Evolutionary conservation across 2,329 filamentous ascomycete species (phyloP).

Genomic region (Diaporthe capsici): DNA sequence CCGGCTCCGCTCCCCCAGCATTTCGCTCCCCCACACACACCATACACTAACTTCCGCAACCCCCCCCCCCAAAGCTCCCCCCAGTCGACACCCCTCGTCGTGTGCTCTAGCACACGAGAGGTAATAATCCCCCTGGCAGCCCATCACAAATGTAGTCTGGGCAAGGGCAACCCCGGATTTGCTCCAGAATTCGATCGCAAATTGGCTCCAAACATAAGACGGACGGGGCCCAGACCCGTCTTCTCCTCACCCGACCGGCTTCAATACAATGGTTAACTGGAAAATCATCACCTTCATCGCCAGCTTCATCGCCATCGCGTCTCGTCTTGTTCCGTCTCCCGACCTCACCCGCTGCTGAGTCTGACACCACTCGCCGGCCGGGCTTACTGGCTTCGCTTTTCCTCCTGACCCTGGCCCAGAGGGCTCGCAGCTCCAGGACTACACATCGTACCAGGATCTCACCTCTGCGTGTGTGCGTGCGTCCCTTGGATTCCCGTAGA

Average conservation of each 20-base stretch:
- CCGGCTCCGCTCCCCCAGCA: constrained; percentile 25
- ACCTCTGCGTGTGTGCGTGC: background rate
- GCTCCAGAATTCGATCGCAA: constrained; percentile 36
- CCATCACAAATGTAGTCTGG: constrained; percentile 35
- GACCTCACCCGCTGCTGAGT: background rate
- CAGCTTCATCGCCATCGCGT: constrained; percentile 1
- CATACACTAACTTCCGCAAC: background rate
- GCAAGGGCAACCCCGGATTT: constrained; percentile 41
- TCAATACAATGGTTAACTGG: constrained; percentile 12
- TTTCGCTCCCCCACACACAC: constrained; percentile 12
- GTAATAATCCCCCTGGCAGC: constrained; percentile 33
- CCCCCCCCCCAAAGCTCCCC: background rate
- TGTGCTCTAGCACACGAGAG: constrained; percentile 24
- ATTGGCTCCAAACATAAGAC: constrained; percentile 40
- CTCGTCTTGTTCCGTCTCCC: background rate
- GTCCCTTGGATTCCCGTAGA: constrained; percentile 5
- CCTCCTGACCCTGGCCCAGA: background rate
- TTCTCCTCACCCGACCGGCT: constrained; percentile 30
- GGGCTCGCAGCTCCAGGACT: background rate
- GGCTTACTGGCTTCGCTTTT: constrained; percentile 14
- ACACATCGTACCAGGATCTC: background rate
- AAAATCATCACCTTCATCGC: constrained; percentile 17
- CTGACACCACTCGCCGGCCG: constrained; percentile 26
- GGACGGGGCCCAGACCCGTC: constrained; percentile 33
- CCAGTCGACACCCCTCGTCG: constrained; percentile 22